Conservation (phyloP, 495 filamentous ascomycete species). For the Friedmanniomyces simplex region DNA sequence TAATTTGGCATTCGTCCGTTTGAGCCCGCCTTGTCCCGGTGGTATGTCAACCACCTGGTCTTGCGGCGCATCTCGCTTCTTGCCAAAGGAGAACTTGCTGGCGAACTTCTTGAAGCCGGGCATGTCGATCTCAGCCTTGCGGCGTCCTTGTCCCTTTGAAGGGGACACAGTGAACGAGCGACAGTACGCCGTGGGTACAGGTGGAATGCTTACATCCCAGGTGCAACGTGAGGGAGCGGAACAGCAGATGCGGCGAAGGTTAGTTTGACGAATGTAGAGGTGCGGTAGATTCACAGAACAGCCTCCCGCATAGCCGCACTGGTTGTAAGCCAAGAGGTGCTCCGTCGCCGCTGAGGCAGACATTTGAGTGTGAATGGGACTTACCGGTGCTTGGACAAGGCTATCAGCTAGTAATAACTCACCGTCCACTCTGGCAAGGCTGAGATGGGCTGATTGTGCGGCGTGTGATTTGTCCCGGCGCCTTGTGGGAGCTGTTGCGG, state of each 20-base stretch:
- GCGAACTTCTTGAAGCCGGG: not conserved
- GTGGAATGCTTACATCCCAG: not conserved
- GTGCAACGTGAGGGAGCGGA: not conserved
- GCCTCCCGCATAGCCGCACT: slow-evolving; percentile 2
- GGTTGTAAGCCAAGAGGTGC: not conserved
- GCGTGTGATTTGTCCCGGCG: not conserved
- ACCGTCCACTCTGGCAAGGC: not conserved
- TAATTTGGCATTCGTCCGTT: not conserved
- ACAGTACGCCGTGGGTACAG: not conserved
- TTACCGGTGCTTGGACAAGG: not conserved
- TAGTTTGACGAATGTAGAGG: not conserved
- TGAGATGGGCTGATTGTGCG: not conserved
- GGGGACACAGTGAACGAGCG: not conserved
- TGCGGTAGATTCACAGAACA: not conserved
- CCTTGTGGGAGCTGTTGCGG: not conserved
- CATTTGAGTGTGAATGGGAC: not conserved
- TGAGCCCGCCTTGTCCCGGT: not conserved
- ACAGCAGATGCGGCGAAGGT: not conserved
- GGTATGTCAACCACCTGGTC: not conserved
- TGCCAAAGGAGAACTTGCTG: not conserved
- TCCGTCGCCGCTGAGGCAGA: not conserved
- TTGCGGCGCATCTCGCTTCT: not conserved
- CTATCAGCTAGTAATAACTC: not conserved
- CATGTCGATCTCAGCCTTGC: not conserved
- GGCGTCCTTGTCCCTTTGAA: not conserved